Evolutionary conservation across 2,329 filamentous ascomycete species (phyloP).

Genomic region (Calonectria multiphialidica): DNA sequence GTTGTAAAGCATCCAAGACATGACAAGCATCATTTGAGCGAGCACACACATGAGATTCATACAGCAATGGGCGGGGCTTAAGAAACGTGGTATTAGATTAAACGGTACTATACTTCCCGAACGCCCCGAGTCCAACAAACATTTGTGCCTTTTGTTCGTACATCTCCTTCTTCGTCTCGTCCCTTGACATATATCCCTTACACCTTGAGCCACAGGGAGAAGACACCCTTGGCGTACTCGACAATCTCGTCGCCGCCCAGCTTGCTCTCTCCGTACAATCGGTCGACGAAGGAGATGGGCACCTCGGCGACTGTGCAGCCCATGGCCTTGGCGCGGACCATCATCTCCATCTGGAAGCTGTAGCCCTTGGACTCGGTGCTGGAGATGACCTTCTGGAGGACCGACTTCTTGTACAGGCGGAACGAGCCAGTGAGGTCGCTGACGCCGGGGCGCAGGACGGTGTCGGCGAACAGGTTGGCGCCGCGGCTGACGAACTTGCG

Average conservation of each 20-base stretch:
- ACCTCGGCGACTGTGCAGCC: slow-evolving; percentile 95
- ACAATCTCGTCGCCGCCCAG: slow-evolving; percentile 95
- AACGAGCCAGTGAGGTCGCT: slow-evolving; percentile 97
- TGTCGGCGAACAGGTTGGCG: slow-evolving; percentile 96
- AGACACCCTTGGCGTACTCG: slow-evolving; percentile 90
- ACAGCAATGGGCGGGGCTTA: slow-evolving; percentile 19
- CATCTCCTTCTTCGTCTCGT: slow-evolving; percentile 21
- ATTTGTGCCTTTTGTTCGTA: slow-evolving; percentile 38
- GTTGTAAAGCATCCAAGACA: slow-evolving; percentile 5
- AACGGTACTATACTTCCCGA: slow-evolving; percentile 44
- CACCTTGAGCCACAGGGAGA: slow-evolving; percentile 83
- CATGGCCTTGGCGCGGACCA: slow-evolving; percentile 97
- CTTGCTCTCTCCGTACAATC: slow-evolving; percentile 95
- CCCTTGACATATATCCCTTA: slow-evolving; percentile 49
- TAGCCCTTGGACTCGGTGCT: slow-evolving; percentile 97
- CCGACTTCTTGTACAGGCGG: slow-evolving; percentile 90
- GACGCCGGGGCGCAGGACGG: slow-evolving; percentile 90
- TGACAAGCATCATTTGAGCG: background rate
- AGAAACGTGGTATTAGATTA: slow-evolving; percentile 48
- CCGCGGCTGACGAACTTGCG: slow-evolving; percentile 86
- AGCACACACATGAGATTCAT: background rate
- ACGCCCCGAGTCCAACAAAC: slow-evolving; percentile 46
- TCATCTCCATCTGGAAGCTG: slow-evolving; percentile 99
- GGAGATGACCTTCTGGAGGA: slow-evolving; percentile 89
- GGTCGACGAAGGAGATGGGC: slow-evolving; percentile 95